These are phyloP conservation scores for Phialophora macrospora DNA, from an alignment of 2,329 filamentous ascomycete species.

Conservation along the genomic window DNA sequence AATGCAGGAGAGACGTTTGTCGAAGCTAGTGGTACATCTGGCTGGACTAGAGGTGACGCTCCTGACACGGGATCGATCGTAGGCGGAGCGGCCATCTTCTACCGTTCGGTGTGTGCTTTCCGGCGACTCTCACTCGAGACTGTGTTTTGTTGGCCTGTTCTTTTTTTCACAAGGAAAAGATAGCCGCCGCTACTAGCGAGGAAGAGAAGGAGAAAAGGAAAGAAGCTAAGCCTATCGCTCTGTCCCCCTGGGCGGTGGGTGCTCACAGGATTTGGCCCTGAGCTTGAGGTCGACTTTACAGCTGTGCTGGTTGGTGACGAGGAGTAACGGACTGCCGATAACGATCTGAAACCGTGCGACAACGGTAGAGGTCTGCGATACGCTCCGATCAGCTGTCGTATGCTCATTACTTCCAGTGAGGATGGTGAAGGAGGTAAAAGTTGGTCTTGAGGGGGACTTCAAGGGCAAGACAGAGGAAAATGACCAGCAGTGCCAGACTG, in stretches of 20 bases:
- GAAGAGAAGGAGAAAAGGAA: slow-evolving; percentile 53
- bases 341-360: slow-evolving; percentile 5
- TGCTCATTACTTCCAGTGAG: slow-evolving; percentile 28
- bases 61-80: slow-evolving; percentile 34
- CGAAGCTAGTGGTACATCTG: slow-evolving; percentile 54
- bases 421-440: neutral
- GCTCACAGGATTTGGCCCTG: slow-evolving; percentile 2
- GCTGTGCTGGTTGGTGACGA: slow-evolving; percentile 20
- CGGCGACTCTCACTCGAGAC: slow-evolving; percentile 41
- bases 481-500: neutral
- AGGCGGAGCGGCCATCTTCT: slow-evolving; percentile 27
- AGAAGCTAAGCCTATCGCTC: slow-evolving; percentile 39
- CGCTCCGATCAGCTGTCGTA: slow-evolving; percentile 3
- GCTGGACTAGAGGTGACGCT: slow-evolving; percentile 39
- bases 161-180: slow-evolving; percentile 56
- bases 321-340: slow-evolving; percentile 14
- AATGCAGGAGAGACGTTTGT: slow-evolving; percentile 71
- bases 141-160: slow-evolving; percentile 28
- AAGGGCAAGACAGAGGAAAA: neutral
- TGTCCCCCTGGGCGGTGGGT: slow-evolving; percentile 34
- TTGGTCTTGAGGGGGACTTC: neutral
- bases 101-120: slow-evolving; percentile 36
- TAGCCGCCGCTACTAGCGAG: slow-evolving; percentile 57
- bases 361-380: slow-evolving; percentile 18
- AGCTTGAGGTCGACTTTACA: slow-evolving; percentile 10